These are phyloP conservation scores for Neurospora sp. DNA, from an alignment of 2,329 filamentous ascomycete genomes.

Conservation along the genomic window DNA sequence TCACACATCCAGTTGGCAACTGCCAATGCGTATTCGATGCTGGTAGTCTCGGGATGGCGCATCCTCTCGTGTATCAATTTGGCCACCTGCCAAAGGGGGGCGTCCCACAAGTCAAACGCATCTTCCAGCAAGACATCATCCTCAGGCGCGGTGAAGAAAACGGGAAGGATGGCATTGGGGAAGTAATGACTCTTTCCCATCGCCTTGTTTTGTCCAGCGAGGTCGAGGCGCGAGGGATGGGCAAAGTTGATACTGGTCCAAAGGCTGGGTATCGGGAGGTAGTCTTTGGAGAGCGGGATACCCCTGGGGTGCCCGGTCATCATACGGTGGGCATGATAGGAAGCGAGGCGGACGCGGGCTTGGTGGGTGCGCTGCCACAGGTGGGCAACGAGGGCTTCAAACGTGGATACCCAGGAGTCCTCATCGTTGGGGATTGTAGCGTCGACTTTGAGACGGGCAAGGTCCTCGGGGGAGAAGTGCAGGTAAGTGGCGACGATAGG, in stretches of 20 bases:
- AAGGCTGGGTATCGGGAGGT: not conserved
- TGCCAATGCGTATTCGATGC: not conserved
- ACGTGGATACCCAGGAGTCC: not conserved
- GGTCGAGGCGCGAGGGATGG: not conserved
- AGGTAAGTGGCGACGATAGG: not conserved
- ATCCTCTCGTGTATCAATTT: not conserved
- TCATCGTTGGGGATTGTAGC: not conserved
- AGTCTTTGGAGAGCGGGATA: not conserved
- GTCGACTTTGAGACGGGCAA: not conserved
- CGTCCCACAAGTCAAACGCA: not conserved
- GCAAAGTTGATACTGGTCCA: not conserved
- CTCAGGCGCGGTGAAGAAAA: not conserved
- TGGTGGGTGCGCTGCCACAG: not conserved
- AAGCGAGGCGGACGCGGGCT: not conserved
- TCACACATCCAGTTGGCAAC: not conserved
- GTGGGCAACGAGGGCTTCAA: not conserved
- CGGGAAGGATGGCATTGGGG: not conserved
- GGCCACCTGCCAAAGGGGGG: not conserved
- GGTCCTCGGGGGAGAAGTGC: not conserved
- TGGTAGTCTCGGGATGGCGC: not conserved
- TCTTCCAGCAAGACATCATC: not conserved
- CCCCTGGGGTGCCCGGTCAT: not conserved
- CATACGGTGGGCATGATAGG: not conserved
- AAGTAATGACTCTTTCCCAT: not conserved
- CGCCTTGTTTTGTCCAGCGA: not conserved